Evolutionary conservation across 2,329 filamentous ascomycete genomes (phyloP).

Genomic region (Coniochaeta sp.): DNA sequence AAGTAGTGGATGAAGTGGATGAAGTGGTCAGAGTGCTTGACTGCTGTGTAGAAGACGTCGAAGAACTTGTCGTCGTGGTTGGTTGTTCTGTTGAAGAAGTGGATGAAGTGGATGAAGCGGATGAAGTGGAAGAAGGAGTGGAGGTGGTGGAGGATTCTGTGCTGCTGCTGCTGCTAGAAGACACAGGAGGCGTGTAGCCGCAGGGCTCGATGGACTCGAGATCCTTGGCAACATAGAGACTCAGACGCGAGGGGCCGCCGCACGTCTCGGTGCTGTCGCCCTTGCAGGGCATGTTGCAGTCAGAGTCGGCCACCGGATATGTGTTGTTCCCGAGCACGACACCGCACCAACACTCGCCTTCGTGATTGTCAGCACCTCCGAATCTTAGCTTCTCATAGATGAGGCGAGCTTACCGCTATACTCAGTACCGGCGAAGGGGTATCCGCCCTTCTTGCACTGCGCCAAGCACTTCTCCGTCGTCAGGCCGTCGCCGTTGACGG

Average conservation of each 20-base stretch:
- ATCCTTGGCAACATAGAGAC: slow-evolving; percentile 39
- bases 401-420: slow-evolving; percentile 22
- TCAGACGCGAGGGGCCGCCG: slow-evolving; percentile 34
- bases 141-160: neutral
- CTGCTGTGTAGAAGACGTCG: slow-evolving; percentile 3
- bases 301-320: slow-evolving; percentile 20
- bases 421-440: slow-evolving; percentile 41
- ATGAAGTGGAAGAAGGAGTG: slow-evolving; percentile 7
- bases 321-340: slow-evolving; percentile 44
- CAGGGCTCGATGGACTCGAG: slow-evolving; percentile 44
- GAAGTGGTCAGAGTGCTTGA: neutral
- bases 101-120: slow-evolving; percentile 6
- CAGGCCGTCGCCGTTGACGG: slow-evolving; percentile 26
- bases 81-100: slow-evolving; percentile 5
- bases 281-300: slow-evolving; percentile 45
- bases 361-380: neutral
- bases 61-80: slow-evolving; percentile 9
- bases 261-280: slow-evolving; percentile 36
- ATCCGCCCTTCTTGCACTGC: slow-evolving; percentile 34
- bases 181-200: slow-evolving; percentile 21
- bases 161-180: neutral
- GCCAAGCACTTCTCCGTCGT: slow-evolving; percentile 34
- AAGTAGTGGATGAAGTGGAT: slow-evolving; percentile 9
- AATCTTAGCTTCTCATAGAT: neutral
- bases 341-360: slow-evolving; percentile 41